Conservation (phyloP, 805 yeast species). For the Kurtzmaniella fragi region DNA sequence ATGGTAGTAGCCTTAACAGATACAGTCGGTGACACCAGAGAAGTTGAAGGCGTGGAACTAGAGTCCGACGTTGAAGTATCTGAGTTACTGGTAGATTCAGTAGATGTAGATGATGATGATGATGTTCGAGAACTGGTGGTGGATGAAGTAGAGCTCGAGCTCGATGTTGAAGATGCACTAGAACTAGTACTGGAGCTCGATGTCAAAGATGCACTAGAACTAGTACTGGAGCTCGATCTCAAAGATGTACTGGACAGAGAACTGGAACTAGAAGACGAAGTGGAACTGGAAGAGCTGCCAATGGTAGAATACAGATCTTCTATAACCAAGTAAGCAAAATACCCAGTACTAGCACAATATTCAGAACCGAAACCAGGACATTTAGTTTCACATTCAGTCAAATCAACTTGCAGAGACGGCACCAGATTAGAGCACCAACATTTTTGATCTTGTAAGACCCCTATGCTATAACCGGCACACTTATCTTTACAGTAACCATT, state of each 20-base stretch:
- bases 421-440: conserved; percentile 61
- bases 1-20: conserved; percentile 24
- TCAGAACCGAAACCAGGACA: conserved; percentile 47
- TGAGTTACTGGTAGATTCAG: conserved; percentile 11
- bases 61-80: conserved; percentile 11
- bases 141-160: conserved; percentile 7
- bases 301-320: conserved; percentile 8
- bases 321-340: conserved; percentile 51
- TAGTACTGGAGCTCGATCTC: conserved; percentile 8
- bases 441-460: conserved; percentile 42
- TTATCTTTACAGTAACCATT: conserved; percentile 49
- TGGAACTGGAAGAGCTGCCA: conserved; percentile 4
- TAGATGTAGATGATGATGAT: conserved; percentile 12
- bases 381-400: conserved; percentile 26
- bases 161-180: conserved; percentile 4
- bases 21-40: conserved; percentile 10
- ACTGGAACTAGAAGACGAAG: conserved; percentile 2
- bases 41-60: conserved; percentile 10
- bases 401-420: conserved; percentile 38
- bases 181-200: conserved; percentile 8
- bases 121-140: conserved; percentile 9
- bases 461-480: conserved; percentile 49
- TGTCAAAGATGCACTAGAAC: conserved; percentile 3
- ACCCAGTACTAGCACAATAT: conserved; percentile 38
- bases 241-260: conserved; percentile 5